These are phyloP conservation scores for Boechera divaricarpa DNA, from an alignment of 345 rosid genomes.

Conservation along the genomic window DNA sequence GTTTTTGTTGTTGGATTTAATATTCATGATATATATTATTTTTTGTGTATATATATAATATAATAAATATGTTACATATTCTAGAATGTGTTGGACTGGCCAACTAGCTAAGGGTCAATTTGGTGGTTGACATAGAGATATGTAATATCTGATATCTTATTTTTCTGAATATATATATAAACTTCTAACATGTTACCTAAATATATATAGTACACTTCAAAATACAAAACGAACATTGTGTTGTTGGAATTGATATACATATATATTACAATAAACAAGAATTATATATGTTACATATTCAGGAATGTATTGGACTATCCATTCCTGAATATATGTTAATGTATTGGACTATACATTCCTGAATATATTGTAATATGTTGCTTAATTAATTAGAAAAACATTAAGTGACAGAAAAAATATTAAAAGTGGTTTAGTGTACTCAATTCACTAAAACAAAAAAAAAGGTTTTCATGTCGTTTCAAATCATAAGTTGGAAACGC, in stretches of 20 bases:
- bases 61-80: not conserved
- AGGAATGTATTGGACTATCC: not conserved
- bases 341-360: not conserved
- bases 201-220: not conserved
- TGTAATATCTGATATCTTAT: not conserved
- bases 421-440: constrained; percentile 4
- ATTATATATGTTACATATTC: too few relatives aligned
- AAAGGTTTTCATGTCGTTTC: constrained; percentile 21
- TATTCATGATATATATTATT: not conserved
- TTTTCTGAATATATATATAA: not conserved
- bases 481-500: constrained; percentile 27
- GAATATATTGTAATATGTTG: not conserved
- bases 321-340: not conserved
- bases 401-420: not conserved
- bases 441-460: not conserved
- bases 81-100: not conserved
- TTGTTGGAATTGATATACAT: constrained; percentile 6
- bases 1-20: not conserved
- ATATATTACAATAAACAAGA: not conserved
- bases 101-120: not conserved
- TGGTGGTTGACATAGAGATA: not conserved
- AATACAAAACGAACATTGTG: not conserved
- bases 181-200: not conserved
- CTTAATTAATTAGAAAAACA: not conserved
- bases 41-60: not conserved